Evolutionary conservation across 2,329 filamentous ascomycete genomes (phyloP).

Genomic region (Cladosporium phlei): DNA sequence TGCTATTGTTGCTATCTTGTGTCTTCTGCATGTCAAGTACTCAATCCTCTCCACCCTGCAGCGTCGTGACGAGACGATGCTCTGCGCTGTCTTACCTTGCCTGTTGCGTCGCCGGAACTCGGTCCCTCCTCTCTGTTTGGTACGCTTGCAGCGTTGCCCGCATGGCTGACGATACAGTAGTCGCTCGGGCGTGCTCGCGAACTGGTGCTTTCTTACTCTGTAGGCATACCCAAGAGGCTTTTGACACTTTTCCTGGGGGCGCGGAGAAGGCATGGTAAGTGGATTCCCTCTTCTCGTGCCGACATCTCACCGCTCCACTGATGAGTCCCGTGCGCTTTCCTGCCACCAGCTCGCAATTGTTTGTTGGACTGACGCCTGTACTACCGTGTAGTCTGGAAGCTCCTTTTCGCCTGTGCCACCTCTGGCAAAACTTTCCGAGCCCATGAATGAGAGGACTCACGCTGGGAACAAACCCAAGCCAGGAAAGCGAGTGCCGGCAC

Average conservation of each 20-base stretch:
- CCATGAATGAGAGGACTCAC: constrained; percentile 19
- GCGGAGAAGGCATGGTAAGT: constrained; percentile 25
- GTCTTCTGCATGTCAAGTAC: not conserved
- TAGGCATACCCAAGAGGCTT: constrained; percentile 14
- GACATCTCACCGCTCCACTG: constrained; percentile 12
- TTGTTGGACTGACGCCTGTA: constrained; percentile 20
- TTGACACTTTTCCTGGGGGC: constrained; percentile 8
- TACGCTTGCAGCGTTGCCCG: constrained; percentile 12
- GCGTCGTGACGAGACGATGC: constrained; percentile 4
- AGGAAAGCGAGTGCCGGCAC: constrained; percentile 21
- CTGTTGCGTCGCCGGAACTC: constrained; percentile 7
- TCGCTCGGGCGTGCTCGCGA: constrained; percentile 7
- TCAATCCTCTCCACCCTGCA: constrained; percentile 8
- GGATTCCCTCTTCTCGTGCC: constrained; percentile 15
- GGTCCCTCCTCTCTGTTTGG: constrained; percentile 6
- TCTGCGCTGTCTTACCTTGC: constrained; percentile 11
- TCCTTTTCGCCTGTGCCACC: constrained; percentile 22
- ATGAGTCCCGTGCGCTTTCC: constrained; percentile 14
- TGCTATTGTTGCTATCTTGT: constrained; percentile 3
- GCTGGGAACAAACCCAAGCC: constrained; percentile 13
- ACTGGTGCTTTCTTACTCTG: constrained; percentile 8
- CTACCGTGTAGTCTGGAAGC: constrained; percentile 19
- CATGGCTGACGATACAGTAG: constrained; percentile 13
- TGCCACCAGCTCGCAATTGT: constrained; percentile 5
- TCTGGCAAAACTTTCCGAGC: constrained; percentile 21